A percentile compares a stretch with the other conserved stretches of the same genome.
phyloP scores from a whole-genome alignment of 1,284 basidiomycete genomes.

The Xerocomus amazonicus region DNA sequence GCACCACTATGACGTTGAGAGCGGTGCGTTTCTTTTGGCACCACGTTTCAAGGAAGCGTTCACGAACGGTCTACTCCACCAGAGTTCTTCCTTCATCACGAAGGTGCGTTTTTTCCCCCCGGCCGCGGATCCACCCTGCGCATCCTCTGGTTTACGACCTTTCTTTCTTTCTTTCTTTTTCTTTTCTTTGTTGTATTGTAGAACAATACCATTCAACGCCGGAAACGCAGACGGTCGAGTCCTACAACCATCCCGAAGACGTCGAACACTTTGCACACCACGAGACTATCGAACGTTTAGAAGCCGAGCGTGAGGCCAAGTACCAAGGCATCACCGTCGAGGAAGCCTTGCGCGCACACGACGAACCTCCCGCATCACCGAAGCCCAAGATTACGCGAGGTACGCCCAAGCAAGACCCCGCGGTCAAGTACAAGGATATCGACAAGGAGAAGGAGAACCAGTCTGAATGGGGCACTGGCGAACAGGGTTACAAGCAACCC shows the following conservation, averaged over 20 bases:
- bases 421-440: slow-evolving; percentile 54
- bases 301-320: slow-evolving; percentile 79
- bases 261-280: slow-evolving; percentile 87
- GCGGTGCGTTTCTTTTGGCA: slow-evolving; percentile 47
- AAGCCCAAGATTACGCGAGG: slow-evolving; percentile 55
- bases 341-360: slow-evolving; percentile 57
- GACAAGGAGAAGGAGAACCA: slow-evolving; percentile 46
- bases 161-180: background rate
- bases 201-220: slow-evolving; percentile 93
- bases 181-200: slow-evolving; percentile 22
- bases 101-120: slow-evolving; percentile 56
- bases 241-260: slow-evolving; percentile 93
- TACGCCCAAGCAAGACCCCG: slow-evolving; percentile 61
- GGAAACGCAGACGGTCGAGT: slow-evolving; percentile 94
- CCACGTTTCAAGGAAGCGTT: background rate
- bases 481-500: slow-evolving; percentile 72
- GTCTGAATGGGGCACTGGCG: slow-evolving; percentile 71
- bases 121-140: too few relatives aligned
- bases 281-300: slow-evolving; percentile 81
- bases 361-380: slow-evolving; percentile 19
- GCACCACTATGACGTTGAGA: slow-evolving; percentile 91
- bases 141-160: too few relatives aligned
- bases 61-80: slow-evolving; percentile 1
- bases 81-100: slow-evolving; percentile 92
- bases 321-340: slow-evolving; percentile 79